These are phyloP conservation scores for Penicillium sp. DNA, from an alignment of 2,329 filamentous ascomycete species.

Conservation along the genomic window DNA sequence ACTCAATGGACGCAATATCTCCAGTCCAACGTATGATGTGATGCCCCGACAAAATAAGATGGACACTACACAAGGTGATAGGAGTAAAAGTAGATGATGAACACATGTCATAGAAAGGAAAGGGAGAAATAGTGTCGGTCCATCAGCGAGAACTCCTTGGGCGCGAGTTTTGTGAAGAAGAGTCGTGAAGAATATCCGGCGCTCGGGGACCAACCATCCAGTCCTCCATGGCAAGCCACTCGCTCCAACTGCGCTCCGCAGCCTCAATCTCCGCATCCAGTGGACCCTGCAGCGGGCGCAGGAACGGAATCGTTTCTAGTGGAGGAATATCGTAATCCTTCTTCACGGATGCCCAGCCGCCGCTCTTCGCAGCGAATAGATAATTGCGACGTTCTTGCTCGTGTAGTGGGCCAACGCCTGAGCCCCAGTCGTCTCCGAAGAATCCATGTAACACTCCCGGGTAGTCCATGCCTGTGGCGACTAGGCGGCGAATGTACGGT, in stretches of 20 bases:
- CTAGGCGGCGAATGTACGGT: constrained; percentile 86
- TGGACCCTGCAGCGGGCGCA: constrained; percentile 79
- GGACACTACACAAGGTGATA: constrained; percentile 3
- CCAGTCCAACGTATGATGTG: constrained; percentile 15
- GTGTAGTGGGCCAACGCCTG: constrained; percentile 80
- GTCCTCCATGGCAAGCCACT: constrained; percentile 96
- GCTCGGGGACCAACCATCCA: constrained; percentile 94
- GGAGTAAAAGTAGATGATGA: neutral
- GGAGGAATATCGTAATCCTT: constrained; percentile 85
- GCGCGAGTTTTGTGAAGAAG: constrained; percentile 44
- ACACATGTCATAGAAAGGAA: constrained; percentile 8
- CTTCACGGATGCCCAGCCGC: constrained; percentile 88
- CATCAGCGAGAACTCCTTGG: constrained; percentile 41
- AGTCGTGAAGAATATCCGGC: constrained; percentile 56
- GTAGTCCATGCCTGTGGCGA: constrained; percentile 90
- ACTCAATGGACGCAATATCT: constrained; percentile 25
- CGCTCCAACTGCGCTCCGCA: constrained; percentile 87
- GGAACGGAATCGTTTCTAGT: constrained; percentile 83
- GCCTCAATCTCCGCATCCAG: constrained; percentile 79
- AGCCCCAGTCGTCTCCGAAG: constrained; percentile 91
- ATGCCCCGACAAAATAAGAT: constrained; percentile 10
- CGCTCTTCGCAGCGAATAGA: constrained; percentile 91
- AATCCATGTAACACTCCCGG: constrained; percentile 89
- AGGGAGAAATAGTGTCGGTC: neutral
- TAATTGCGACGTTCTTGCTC: constrained; percentile 93